Percentiles rank a stretch among this genome's conserved stretches.
Conservation (phyloP, 768 basidiomycete genomes). For the Trametes coccinea region DNA sequence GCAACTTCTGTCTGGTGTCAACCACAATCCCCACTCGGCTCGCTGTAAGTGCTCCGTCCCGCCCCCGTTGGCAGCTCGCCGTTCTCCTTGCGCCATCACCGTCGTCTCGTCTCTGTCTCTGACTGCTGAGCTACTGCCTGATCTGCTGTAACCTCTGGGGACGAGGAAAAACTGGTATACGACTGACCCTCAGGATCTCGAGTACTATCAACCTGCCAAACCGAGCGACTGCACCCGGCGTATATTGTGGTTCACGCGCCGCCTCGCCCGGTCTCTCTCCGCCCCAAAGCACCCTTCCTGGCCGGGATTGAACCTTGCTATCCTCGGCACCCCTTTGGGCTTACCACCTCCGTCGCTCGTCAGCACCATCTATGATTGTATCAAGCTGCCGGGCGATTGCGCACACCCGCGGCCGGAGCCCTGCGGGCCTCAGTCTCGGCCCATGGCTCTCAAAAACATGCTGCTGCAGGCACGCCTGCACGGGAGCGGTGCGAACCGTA, state of each 20-base stretch:
- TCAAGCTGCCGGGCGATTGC: no score
- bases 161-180: no score
- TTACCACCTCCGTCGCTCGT: background rate
- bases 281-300: background rate
- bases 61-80: background rate
- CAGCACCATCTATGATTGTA: no score
- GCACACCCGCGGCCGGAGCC: background rate
- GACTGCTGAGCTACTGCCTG: background rate
- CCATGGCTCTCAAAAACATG: no score
- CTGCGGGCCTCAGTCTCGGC: background rate
- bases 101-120: background rate
- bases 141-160: no score
- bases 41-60: no score
- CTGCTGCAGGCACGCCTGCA: background rate
- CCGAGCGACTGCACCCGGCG: constrained; percentile 3
- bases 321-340: background rate
- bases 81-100: background rate
- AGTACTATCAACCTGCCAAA: background rate
- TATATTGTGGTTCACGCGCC: constrained; percentile 2
- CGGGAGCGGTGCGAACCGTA: background rate
- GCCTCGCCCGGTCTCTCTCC: constrained; percentile 5
- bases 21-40: constrained; percentile 14
- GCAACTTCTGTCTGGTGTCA: background rate
- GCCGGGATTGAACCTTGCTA: constrained; percentile 4
- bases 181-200: no score